Evolutionary conservation across 768 basidiomycete genomes (phyloP), one percentile per base, ranked within the genome.

Genomic region (Termitomyces sp.): DNA sequence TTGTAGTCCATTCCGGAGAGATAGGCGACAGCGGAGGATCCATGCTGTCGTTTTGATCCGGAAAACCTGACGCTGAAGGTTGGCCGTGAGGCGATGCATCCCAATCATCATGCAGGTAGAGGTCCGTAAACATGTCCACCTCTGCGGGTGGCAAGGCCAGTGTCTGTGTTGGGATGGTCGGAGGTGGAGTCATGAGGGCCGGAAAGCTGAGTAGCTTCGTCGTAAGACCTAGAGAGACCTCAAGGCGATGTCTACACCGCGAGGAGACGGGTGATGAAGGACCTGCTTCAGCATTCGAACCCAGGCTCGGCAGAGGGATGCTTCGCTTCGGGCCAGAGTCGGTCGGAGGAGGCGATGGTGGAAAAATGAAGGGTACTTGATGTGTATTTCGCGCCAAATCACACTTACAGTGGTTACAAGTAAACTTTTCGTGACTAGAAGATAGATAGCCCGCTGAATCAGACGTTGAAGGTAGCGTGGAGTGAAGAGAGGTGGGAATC

Each of bases 111-210:
- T 58, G 57, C 26, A 5, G 52, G 58, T 50, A 64, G 14, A 56
- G 30, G 48, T 77, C 77, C 9, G 66, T 16, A 9, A 35, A 33
- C 50, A 30, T 53, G 12, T 46, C 55, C 14, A 14, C 33, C 9
- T 55, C 55, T 16, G 44, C 47, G 30, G 73, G 73, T 8, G 80
- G 79, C 35, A 80, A 60, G 47, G 64, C 69, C 23, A 70, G 70
- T 0, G 73, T 75, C 46, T 66, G 60, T 32, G 70, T 74, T 23
- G 76, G 75, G 56, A 77, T 68, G 20, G 77, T 79, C 38, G 76
- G 73, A 18, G 79, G 79, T 54, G 79, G 79, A 20, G 78, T 77
- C 59, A 74, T 69, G 2, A 72, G 78, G 16, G 52, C 61, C 35
- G 71, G 69, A 32, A 58, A 68, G 23, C 64, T 41, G 32, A 50